Evolutionary conservation across 805 yeast genomes (phyloP).

Genomic region (Starmerella apis): DNA sequence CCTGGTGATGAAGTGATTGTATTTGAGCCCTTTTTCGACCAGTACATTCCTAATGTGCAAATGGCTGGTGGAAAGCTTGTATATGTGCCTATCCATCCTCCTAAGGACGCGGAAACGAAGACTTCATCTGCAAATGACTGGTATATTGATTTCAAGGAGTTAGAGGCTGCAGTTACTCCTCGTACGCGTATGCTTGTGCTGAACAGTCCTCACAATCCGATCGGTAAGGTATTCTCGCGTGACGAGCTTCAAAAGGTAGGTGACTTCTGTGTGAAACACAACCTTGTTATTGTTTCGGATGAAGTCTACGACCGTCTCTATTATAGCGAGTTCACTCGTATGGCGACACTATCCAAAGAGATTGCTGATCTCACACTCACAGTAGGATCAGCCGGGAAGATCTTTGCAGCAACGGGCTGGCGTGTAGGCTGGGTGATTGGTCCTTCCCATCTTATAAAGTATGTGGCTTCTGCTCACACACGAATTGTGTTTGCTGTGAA

Average conservation of each 20-base stretch:
- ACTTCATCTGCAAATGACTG: slow-evolving; percentile 76
- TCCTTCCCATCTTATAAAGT: slow-evolving; percentile 65
- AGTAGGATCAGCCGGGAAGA: slow-evolving; percentile 94
- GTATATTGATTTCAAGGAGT: slow-evolving; percentile 69
- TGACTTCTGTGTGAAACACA: slow-evolving; percentile 70
- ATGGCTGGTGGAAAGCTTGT: slow-evolving; percentile 87
- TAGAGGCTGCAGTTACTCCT: slow-evolving; percentile 57
- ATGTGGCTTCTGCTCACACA: slow-evolving; percentile 81
- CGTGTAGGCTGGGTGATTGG: slow-evolving; percentile 95
- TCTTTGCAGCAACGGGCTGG: slow-evolving; percentile 99
- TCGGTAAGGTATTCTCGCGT: slow-evolving; percentile 76
- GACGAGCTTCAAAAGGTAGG: slow-evolving; percentile 72
- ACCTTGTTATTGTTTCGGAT: slow-evolving; percentile 73
- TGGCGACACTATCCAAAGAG: slow-evolving; percentile 74
- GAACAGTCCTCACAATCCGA: slow-evolving; percentile 93
- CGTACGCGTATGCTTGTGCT: slow-evolving; percentile 79
- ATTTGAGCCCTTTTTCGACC: slow-evolving; percentile 94
- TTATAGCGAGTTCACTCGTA: slow-evolving; percentile 66
- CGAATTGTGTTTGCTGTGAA: slow-evolving; percentile 88
- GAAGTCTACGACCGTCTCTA: slow-evolving; percentile 91
- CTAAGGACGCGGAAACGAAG: slow-evolving; percentile 51
- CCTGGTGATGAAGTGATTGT: slow-evolving; percentile 93
- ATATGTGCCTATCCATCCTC: slow-evolving; percentile 79
- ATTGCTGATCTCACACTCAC: slow-evolving; percentile 69
- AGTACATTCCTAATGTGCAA: slow-evolving; percentile 87